phyloP scores from a whole-genome alignment of 768 basidiomycete species.

The Sarcodon sp. region DNA sequence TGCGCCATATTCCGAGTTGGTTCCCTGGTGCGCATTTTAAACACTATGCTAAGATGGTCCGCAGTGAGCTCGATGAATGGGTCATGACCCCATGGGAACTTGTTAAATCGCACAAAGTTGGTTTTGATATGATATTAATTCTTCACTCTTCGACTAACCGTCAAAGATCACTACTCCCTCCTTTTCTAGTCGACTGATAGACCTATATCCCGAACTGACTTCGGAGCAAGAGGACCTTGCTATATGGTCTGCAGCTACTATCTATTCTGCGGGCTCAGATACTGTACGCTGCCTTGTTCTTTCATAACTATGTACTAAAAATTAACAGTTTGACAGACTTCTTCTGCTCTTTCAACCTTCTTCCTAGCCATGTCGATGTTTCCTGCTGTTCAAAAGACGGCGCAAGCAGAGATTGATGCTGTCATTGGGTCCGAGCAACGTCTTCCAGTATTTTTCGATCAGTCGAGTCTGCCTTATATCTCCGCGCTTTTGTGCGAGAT shows the following conservation, averaged over 20 bases:
- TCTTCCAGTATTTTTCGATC: slow-evolving; percentile 15
- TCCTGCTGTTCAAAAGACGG: slow-evolving; percentile 22
- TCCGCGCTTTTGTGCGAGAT: slow-evolving; percentile 12
- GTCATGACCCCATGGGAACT: too few species aligned
- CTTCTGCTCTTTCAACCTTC: slow-evolving; percentile 2
- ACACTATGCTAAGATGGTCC: not conserved
- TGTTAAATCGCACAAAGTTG: too few species aligned
- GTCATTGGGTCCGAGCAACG: slow-evolving; percentile 16
- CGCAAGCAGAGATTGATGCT: slow-evolving; percentile 23
- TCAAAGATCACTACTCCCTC: too few species aligned
- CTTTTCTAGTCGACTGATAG: too few species aligned
- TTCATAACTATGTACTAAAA: too few species aligned
- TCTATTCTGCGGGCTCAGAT: slow-evolving; percentile 6
- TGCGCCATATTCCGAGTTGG: slow-evolving; percentile 8
- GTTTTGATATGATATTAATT: too few species aligned
- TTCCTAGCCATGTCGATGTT: slow-evolving; percentile 22
- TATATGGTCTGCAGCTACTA: slow-evolving; percentile 39
- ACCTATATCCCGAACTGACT: slow-evolving; percentile 7
- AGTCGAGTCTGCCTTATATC: slow-evolving; percentile 11
- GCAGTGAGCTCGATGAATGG: too few species aligned
- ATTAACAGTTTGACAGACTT: not conserved
- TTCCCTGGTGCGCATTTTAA: slow-evolving; percentile 7
- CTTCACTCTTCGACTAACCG: too few species aligned
- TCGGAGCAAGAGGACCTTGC: slow-evolving; percentile 47
- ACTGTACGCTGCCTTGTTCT: not conserved